phyloP scores from a whole-genome alignment of 768 basidiomycete species.

The Sarcodon aspratus region DNA sequence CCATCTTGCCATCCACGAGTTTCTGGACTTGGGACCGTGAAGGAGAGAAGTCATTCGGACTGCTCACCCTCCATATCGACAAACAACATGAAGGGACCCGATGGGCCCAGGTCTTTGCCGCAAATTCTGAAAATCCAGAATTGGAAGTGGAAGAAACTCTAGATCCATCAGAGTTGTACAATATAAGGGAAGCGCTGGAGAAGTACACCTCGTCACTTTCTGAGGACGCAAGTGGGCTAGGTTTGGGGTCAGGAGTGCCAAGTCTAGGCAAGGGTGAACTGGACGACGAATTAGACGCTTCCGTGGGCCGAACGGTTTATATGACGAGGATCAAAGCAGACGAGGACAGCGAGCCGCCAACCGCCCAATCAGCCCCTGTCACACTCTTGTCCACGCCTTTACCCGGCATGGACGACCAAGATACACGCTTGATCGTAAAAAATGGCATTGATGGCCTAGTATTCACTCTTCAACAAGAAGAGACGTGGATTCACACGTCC shows the following conservation, averaged over 20 bases:
- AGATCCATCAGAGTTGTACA: conserved; percentile 71
- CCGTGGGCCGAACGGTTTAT: conserved; percentile 52
- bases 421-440: conserved; percentile 41
- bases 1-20: conserved; percentile 65
- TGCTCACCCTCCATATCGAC: conserved; percentile 78
- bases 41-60: conserved; percentile 52
- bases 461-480: conserved; percentile 31
- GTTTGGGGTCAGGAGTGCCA: conserved; percentile 58
- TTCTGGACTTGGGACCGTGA: conserved; percentile 91
- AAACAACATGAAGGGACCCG: conserved; percentile 75
- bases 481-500: conserved; percentile 59
- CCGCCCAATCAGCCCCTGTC: conserved; percentile 20
- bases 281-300: conserved; percentile 80
- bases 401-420: conserved; percentile 36
- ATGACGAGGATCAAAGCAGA: conserved; percentile 57
- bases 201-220: conserved; percentile 68
- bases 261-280: conserved; percentile 82
- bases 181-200: conserved; percentile 72
- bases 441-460: conserved; percentile 63
- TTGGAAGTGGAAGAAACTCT: conserved; percentile 80
- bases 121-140: conserved; percentile 25
- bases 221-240: conserved; percentile 47
- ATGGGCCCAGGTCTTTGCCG: conserved; percentile 81
- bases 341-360: conserved; percentile 29
- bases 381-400: conserved; percentile 51